Evolutionary conservation across 768 basidiomycete genomes (phyloP).

Genomic region (Clathrus columnatus): DNA sequence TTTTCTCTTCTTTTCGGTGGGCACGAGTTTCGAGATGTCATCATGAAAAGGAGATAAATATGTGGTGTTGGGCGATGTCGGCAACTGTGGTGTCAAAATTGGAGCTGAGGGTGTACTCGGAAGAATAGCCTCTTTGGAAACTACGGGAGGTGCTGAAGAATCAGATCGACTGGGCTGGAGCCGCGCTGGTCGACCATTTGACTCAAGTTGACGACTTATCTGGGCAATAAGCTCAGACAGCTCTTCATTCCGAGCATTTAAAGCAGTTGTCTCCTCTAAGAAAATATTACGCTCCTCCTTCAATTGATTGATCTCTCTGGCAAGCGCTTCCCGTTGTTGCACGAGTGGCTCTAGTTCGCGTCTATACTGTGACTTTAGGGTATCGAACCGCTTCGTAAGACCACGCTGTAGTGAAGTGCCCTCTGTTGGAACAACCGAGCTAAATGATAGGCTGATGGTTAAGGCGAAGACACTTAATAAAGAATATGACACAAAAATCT

Average conservation of each 20-base stretch:
- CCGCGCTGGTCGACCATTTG: not conserved
- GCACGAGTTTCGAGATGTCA: not conserved
- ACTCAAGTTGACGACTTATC: constrained; percentile 71
- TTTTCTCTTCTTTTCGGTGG: constrained; percentile 3
- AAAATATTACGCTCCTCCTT: constrained; percentile 78
- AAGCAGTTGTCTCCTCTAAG: constrained; percentile 83
- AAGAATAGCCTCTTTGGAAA: not conserved
- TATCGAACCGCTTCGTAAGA: constrained; percentile 78
- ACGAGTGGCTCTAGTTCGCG: constrained; percentile 79
- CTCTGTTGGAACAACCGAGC: constrained; percentile 13
- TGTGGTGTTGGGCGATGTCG: not conserved
- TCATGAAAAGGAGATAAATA: not conserved
- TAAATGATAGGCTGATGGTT: constrained; percentile 1
- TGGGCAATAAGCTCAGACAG: constrained; percentile 81
- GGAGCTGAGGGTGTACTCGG: not conserved
- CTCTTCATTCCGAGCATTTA: constrained; percentile 89
- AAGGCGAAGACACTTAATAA: not conserved
- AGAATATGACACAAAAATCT: constrained; percentile 16
- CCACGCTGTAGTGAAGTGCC: constrained; percentile 42
- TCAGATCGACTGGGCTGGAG: not conserved
- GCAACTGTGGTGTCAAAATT: not conserved
- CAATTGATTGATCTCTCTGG: constrained; percentile 79
- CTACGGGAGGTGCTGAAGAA: not conserved
- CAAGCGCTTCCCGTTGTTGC: constrained; percentile 68
- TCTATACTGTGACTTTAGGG: constrained; percentile 79